phyloP scores from a whole-genome alignment of 805 yeast species.

The Naumovozyma baii region DNA sequence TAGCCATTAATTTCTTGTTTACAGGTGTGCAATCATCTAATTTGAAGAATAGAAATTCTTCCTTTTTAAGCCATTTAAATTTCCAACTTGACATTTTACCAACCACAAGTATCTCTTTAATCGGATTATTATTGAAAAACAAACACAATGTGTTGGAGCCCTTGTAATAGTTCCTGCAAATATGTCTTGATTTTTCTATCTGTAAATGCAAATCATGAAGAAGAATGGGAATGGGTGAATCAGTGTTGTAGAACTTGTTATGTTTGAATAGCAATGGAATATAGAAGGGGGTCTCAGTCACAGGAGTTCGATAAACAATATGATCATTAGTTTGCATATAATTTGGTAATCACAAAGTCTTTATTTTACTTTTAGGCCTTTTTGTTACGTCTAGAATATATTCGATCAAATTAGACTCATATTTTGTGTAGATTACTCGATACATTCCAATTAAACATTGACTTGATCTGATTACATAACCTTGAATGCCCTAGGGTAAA shows the following conservation, averaged over 20 bases:
- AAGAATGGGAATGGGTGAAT: slow-evolving; percentile 5
- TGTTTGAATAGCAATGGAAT: slow-evolving; percentile 5
- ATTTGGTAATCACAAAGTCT: neutral
- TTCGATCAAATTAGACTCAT: too few relatives aligned
- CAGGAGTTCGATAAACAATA: slow-evolving; percentile 2
- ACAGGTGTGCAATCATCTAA: slow-evolving; percentile 20
- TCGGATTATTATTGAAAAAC: slow-evolving; percentile 37
- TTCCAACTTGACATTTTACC: slow-evolving; percentile 31
- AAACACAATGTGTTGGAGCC: slow-evolving; percentile 10
- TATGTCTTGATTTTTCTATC: slow-evolving; percentile 4
- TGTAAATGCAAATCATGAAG: slow-evolving; percentile 6
- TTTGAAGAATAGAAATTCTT: slow-evolving; percentile 15
- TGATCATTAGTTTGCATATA: slow-evolving; percentile 2
- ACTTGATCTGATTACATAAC: too few relatives aligned
- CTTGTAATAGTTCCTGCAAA: slow-evolving; percentile 6
- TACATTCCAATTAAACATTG: too few relatives aligned
- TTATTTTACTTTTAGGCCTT: too few relatives aligned
- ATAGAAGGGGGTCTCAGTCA: slow-evolving; percentile 1
- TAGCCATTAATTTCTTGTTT: too few relatives aligned
- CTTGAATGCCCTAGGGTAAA: too few relatives aligned
- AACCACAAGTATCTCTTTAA: slow-evolving; percentile 26
- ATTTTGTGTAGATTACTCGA: too few relatives aligned
- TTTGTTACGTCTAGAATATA: too few relatives aligned
- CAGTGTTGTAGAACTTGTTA: slow-evolving; percentile 2
- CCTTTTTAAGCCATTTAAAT: slow-evolving; percentile 9